Percentiles rank a stretch among this genome's conserved stretches.
phyloP scores from a whole-genome alignment of 2,329 filamentous ascomycete genomes.

The Fusarium sp. region DNA sequence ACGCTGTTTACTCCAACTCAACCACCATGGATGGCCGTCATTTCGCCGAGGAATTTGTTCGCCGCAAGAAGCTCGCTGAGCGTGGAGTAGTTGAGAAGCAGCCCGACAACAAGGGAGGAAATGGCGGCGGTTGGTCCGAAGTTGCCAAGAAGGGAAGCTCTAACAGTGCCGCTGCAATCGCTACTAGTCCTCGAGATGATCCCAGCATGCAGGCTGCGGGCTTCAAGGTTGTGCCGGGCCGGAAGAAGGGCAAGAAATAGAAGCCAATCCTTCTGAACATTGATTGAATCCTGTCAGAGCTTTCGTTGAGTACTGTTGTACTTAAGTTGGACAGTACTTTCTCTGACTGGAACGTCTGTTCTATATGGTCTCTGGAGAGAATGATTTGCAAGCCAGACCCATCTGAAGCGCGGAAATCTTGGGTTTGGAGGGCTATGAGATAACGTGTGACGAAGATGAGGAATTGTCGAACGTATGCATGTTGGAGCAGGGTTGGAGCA shows the following conservation, averaged over 20 bases:
- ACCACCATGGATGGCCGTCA: slow-evolving; percentile 92
- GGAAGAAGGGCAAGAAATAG: slow-evolving; percentile 91
- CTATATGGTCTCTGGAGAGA: not conserved
- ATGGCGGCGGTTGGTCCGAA: slow-evolving; percentile 87
- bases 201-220: slow-evolving; percentile 64
- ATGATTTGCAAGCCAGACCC: not conserved
- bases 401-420: not conserved
- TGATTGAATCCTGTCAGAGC: slow-evolving; percentile 13
- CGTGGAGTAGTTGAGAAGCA: slow-evolving; percentile 88
- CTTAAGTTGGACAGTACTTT: not conserved
- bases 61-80: slow-evolving; percentile 92
- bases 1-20: slow-evolving; percentile 88
- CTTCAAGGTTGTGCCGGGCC: slow-evolving; percentile 91
- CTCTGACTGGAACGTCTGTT: not conserved
- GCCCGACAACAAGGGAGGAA: slow-evolving; percentile 61
- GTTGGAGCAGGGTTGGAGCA: slow-evolving; percentile 8
- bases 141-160: slow-evolving; percentile 90
- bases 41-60: slow-evolving; percentile 94
- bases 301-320: slow-evolving; percentile 3
- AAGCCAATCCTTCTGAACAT: slow-evolving; percentile 21
- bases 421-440: slow-evolving; percentile 7
- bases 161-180: slow-evolving; percentile 42
- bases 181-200: slow-evolving; percentile 57
- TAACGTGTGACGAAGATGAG: slow-evolving; percentile 1
- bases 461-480: not conserved